Percentiles rank a stretch among this genome's conserved stretches.
Evolutionary conservation across 306 rosid genomes (phyloP).

Genomic region (Gleditsia sinensis): DNA sequence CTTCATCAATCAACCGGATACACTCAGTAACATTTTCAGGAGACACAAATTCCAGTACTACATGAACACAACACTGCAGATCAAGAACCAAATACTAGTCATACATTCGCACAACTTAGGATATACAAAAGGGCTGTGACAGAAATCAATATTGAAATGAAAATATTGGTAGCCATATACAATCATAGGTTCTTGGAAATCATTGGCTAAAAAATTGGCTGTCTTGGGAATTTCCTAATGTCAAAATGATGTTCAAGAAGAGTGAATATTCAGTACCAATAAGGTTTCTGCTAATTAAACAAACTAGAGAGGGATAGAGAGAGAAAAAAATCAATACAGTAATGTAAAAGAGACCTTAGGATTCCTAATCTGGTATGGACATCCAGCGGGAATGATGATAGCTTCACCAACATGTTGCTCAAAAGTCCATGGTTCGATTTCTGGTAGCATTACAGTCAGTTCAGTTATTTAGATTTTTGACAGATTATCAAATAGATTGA

Average conservation of each 20-base stretch:
- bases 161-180: not conserved
- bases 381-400: constrained; percentile 96
- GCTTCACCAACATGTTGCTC: constrained; percentile 95
- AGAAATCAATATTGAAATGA: not conserved
- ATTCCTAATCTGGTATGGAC: constrained; percentile 91
- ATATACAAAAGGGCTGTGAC: not conserved
- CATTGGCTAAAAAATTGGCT: constrained; percentile 1
- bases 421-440: constrained; percentile 97
- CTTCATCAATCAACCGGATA: constrained; percentile 72
- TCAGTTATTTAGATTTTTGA: constrained; percentile 21
- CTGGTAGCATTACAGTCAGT: constrained; percentile 48
- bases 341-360: constrained; percentile 65
- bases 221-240: constrained; percentile 11
- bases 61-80: constrained; percentile 86
- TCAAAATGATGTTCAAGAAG: constrained; percentile 3
- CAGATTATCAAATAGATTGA: constrained; percentile 10
- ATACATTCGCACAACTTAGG: constrained; percentile 13
- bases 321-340: constrained; percentile 5
- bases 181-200: not conserved
- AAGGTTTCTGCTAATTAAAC: not conserved
- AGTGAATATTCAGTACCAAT: constrained; percentile 1
- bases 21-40: constrained; percentile 81
- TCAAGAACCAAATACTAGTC: constrained; percentile 32
- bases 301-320: not conserved
- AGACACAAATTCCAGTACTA: constrained; percentile 83